phyloP scores from a whole-genome alignment of 2,329 filamentous ascomycete species.

The Colletotrichum falcatum region DNA sequence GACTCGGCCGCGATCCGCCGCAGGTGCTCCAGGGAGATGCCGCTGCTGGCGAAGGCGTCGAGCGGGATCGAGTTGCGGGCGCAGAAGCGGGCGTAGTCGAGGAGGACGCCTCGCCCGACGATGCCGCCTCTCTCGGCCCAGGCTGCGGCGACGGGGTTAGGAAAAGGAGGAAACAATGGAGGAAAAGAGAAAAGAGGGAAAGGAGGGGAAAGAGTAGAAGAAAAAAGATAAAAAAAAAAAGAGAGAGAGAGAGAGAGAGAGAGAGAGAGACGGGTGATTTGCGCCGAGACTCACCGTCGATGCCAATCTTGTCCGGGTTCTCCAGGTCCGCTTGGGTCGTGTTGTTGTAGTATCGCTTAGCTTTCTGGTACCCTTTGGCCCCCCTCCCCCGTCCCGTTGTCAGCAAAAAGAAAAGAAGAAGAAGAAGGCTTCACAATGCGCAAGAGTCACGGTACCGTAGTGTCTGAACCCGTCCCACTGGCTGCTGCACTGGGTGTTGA shows the following conservation, averaged over 20 bases:
- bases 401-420: constrained; percentile 43
- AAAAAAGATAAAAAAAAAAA: too few relatives aligned
- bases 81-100: constrained; percentile 66
- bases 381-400: background rate
- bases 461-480: constrained; percentile 56
- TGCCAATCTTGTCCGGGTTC: constrained; percentile 54
- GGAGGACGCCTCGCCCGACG: constrained; percentile 62
- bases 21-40: constrained; percentile 54
- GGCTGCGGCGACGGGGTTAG: constrained; percentile 11
- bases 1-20: constrained; percentile 51
- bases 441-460: constrained; percentile 40
- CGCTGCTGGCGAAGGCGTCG: constrained; percentile 63
- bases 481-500: constrained; percentile 54
- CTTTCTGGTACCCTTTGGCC: constrained; percentile 49
- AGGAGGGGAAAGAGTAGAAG: too few relatives aligned
- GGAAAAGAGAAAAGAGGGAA: background rate
- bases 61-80: constrained; percentile 62
- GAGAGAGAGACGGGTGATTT: too few relatives aligned
- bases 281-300: constrained; percentile 45
- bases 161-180: too few relatives aligned
- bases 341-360: constrained; percentile 51
- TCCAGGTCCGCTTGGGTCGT: constrained; percentile 58
- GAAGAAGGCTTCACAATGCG: constrained; percentile 9
- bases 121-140: constrained; percentile 53
- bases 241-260: too few relatives aligned